Evolutionary conservation across 2,329 filamentous ascomycete genomes (phyloP).

Genomic region (Cladosporium sp.): DNA sequence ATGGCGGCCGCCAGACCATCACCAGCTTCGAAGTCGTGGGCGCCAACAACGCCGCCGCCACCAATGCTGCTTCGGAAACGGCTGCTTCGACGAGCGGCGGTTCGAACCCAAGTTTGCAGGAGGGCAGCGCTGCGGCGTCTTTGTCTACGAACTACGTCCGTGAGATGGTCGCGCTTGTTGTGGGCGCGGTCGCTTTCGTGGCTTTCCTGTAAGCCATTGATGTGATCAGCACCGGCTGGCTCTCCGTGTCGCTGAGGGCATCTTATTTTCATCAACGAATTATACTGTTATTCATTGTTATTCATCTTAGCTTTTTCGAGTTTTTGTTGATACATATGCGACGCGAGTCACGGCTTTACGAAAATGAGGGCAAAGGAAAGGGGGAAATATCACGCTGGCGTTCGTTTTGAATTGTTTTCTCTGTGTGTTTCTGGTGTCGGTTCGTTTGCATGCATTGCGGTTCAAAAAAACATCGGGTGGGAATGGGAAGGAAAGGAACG

Average conservation of each 20-base stretch:
- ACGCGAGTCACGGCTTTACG: too few species aligned
- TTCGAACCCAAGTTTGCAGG: slow-evolving; percentile 35
- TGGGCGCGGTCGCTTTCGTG: slow-evolving; percentile 31
- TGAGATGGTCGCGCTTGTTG: slow-evolving; percentile 30
- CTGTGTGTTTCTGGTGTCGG: too few species aligned
- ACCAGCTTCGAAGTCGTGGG: slow-evolving; percentile 44
- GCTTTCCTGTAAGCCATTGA: slow-evolving; percentile 33
- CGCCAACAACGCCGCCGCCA: slow-evolving; percentile 16
- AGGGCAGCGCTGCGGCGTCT: slow-evolving; percentile 31
- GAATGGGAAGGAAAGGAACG: too few species aligned
- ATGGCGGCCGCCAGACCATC: slow-evolving; percentile 36
- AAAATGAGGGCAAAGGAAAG: too few species aligned
- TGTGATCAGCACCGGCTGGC: too few species aligned
- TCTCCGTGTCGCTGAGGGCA: too few species aligned
- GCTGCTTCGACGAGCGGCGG: slow-evolving; percentile 10
- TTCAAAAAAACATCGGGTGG: too few species aligned
- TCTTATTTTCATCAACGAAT: slow-evolving; percentile 15
- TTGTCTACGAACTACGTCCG: slow-evolving; percentile 22
- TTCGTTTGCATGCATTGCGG: too few species aligned
- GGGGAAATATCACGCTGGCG: too few species aligned
- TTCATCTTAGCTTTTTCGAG: too few species aligned
- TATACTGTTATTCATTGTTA: background rate
- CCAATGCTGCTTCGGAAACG: slow-evolving; percentile 14
- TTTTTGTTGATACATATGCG: background rate
- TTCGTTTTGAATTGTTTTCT: too few species aligned